phyloP scores from a whole-genome alignment of 306 rosid species.

The Oxytropis ochrocephala region DNA sequence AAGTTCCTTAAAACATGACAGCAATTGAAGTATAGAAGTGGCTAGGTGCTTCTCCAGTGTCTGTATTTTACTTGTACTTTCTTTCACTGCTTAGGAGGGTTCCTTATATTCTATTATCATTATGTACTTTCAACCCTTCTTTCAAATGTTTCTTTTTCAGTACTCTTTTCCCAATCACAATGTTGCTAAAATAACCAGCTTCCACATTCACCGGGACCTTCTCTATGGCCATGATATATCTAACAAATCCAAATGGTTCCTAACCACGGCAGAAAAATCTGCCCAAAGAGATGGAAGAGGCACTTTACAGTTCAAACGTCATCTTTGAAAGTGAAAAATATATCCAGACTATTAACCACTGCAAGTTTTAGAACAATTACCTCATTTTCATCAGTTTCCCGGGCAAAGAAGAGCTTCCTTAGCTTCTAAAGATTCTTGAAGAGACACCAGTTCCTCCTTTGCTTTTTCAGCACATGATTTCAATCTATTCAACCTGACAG shows the following conservation, averaged over 20 bases:
- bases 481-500: conserved; percentile 69
- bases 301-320: conserved; percentile 9
- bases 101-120: neutral
- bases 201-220: neutral
- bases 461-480: conserved; percentile 69
- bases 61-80: neutral
- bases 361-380: conserved; percentile 31
- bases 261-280: neutral
- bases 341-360: neutral
- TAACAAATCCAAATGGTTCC: neutral
- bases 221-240: neutral
- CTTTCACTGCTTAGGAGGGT: neutral
- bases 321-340: neutral
- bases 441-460: conserved; percentile 64
- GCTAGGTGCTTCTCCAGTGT: neutral
- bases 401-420: conserved; percentile 89
- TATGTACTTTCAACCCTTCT: neutral
- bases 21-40: neutral
- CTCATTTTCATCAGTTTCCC: conserved; percentile 91
- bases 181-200: neutral
- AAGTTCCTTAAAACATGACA: neutral
- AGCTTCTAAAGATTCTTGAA: conserved; percentile 79
- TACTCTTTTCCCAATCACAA: neutral
- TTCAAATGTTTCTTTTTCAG: neutral
- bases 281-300: neutral